Evolutionary conservation across 2,329 filamentous ascomycete species (phyloP), one percentile per base, ranked within the genome.

Genomic region (Elsinoe fawcettii): DNA sequence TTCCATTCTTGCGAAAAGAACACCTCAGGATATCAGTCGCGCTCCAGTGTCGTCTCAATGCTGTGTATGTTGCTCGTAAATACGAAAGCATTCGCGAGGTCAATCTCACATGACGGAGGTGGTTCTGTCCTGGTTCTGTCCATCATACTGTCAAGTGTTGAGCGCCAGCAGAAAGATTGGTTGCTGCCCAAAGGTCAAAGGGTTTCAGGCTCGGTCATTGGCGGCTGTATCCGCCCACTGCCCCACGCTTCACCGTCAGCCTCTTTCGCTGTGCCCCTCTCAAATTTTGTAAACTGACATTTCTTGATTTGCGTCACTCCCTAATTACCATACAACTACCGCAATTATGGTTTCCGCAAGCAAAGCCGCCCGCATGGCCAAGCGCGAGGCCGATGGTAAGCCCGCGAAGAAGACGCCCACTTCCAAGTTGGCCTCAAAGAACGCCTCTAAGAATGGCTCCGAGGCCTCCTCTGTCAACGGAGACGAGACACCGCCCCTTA

Each of bases 401-500:
- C 83, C 85, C 66, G 86, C 88, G 77, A 91, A 80, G 72, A 81
- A 92, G 81, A 86, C 86, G 20, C 81, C 84, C 62, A 81, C 85
- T 65, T 88, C 87, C 69, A 87, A 88, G 75, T 75, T 79, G 60
- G 79, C 78, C 58, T 83, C 82, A 67, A 87, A 88, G 75, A 78
- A 79, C 60, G 80, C 78, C 58, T 83, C 81, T 59, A 85, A 86
- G 73, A 75, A 72, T 61, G 75, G 76, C 60, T 86, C 83, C 62
- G 78, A 78, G 66, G 80, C 84, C 51, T 83, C 80, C 39, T 87
- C 85, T 9, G 81, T 84, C 56, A 82, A 86, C 67, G 87, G 86
- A 66, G 86, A 92, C 64, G 86, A 86, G 62, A 74, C 71, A 43
- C 75, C 78, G 25, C 75, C 80, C 58, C 71, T 84, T 65, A 75